Base-by-base conservation (phyloP, 352 stramenopile species). In the Phytophthora nicotianae region DNA sequence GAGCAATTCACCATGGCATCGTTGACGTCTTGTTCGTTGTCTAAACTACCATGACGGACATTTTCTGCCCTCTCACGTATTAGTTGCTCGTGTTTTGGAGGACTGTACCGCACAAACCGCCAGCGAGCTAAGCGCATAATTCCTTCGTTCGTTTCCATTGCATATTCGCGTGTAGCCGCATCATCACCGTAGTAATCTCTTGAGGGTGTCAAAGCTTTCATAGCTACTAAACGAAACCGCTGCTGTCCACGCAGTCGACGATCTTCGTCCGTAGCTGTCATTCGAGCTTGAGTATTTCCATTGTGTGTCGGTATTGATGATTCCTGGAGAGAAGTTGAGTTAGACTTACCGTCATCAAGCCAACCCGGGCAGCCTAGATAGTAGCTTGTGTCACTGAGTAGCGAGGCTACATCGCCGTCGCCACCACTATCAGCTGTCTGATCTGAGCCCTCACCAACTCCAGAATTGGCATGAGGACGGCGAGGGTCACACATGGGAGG, bases 151-250 rank as follows among this genome's bases (percentile, higher is more conserved):
- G 77, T 87, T 71, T 91, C 82, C 10, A 77, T 50, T 2, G 77
- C 61, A 60, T 79, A 87, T 65, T 89, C 82, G 8, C 79, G 79
- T 19, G 82, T 91, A 21, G 77, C 77, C 1, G 35, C 47, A 58
- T 91, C 82, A 52, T 88, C 77, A 21, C 82, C 82, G 38, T 91
- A 91, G 50, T 75, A 77, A 16, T 71, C 74, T 20, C 27, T 45
- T 9, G 70, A 79, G 5, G 82, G 79, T 4, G 77, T 71, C 2
- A 50, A 62, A 5, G 82, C 79, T 57, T 83, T 85, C 77, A 91
- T 88, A 1, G 74, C 70, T 41, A 84, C 72, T 19, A 91, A 37
- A 5, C 79, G 72, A 52, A 89, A 87, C 8, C 58, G 52, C 29
- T 77, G 66, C 42, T 53, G 62, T 16, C 13, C 35, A 11, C 32